phyloP scores from a whole-genome alignment of 2,329 filamentous ascomycete genomes.

The Xylariales sp. region DNA sequence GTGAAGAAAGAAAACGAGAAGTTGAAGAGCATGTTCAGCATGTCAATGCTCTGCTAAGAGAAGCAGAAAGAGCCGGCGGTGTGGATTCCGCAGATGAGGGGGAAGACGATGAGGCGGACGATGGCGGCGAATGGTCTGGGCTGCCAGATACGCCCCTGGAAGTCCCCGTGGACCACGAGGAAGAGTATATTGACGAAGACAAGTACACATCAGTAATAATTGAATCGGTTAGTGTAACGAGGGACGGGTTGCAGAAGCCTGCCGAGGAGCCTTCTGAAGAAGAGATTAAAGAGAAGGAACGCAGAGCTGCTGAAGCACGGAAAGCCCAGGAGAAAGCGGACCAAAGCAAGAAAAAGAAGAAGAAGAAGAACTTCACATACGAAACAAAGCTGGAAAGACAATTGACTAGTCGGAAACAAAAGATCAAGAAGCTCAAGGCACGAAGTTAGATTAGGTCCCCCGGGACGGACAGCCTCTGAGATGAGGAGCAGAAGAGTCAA shows the following conservation, averaged over 20 bases:
- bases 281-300: slow-evolving; percentile 24
- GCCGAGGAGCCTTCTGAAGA: slow-evolving; percentile 34
- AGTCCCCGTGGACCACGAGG: slow-evolving; percentile 69
- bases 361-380: slow-evolving; percentile 89
- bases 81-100: slow-evolving; percentile 18
- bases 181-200: slow-evolving; percentile 95
- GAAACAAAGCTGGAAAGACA: slow-evolving; percentile 84
- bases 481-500: neutral
- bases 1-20: slow-evolving; percentile 77
- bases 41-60: slow-evolving; percentile 66
- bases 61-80: slow-evolving; percentile 49
- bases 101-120: too few relatives aligned
- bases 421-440: slow-evolving; percentile 49
- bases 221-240: slow-evolving; percentile 77
- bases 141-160: slow-evolving; percentile 46
- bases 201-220: slow-evolving; percentile 93
- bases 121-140: slow-evolving; percentile 56
- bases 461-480: neutral
- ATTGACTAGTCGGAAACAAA: slow-evolving; percentile 65
- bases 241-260: slow-evolving; percentile 64
- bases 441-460: neutral
- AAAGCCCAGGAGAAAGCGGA: slow-evolving; percentile 43
- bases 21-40: slow-evolving; percentile 77
- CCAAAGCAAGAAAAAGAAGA: slow-evolving; percentile 73
- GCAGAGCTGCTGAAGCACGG: slow-evolving; percentile 29